These are phyloP conservation scores for Thozetella sp. DNA, from an alignment of 495 filamentous ascomycete species.

Conservation along the genomic window DNA sequence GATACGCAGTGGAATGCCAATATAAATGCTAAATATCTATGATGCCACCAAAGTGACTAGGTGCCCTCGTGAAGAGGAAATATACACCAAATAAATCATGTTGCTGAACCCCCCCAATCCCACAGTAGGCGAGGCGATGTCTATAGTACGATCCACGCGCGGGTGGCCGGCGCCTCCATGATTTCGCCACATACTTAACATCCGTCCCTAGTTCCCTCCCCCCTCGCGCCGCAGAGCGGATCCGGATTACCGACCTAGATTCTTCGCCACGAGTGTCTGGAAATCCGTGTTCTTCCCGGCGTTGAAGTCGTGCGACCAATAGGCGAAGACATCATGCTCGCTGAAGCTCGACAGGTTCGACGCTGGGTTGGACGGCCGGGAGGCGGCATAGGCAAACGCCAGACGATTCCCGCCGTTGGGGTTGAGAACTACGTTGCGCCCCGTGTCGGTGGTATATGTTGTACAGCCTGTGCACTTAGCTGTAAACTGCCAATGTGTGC, in stretches of 20 bases:
- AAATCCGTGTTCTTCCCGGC: constrained; percentile 37
- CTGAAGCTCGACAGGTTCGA: constrained; percentile 29
- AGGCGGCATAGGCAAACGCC: constrained; percentile 41
- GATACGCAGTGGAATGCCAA: background rate
- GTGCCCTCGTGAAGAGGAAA: background rate
- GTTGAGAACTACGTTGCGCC: constrained; percentile 26
- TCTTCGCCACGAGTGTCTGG: constrained; percentile 26
- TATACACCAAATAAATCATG: background rate
- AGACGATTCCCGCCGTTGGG: constrained; percentile 37
- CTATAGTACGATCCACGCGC: background rate
- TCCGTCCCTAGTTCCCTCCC: background rate
- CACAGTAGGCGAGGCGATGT: background rate
- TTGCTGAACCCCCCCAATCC: background rate
- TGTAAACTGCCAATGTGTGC: constrained; percentile 46
- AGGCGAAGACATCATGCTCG: constrained; percentile 39
- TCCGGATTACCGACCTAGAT: constrained; percentile 20
- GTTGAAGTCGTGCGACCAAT: constrained; percentile 45
- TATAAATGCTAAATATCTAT: background rate
- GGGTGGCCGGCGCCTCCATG: background rate
- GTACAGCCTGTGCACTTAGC: constrained; percentile 44
- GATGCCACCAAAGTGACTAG: background rate
- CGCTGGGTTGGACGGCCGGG: constrained; percentile 24
- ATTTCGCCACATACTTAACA: background rate
- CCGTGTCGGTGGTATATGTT: constrained; percentile 24
- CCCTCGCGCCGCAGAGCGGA: background rate